Base-by-base conservation (phyloP, 352 stramenopile species). In the Globisporangium apiculatum region DNA sequence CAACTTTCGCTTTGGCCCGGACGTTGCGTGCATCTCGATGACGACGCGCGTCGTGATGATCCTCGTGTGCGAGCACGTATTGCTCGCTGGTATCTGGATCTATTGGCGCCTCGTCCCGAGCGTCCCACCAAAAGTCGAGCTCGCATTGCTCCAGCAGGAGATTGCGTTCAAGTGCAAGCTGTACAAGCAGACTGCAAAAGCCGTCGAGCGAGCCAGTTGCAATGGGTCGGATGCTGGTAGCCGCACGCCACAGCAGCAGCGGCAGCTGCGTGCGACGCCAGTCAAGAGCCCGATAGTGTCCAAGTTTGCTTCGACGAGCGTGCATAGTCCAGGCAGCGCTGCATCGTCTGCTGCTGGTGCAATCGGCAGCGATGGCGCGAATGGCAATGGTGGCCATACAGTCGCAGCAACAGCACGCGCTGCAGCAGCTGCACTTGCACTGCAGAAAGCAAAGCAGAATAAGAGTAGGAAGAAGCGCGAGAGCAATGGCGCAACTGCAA, bases 21-120 rank as follows among this genome's bases (percentile, higher is more conserved):
- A 89, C 58, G 88, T 92, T 46, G 57, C 71, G 17, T 92, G 83
- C 66, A 86, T 88, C 63, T 86, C 79, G 9, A 66, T 91, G 48
- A 90, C 83, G 41, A 77, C 70, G 12, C 83, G 83, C 45, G 78
- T 93, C 63, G 71, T 93, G 40, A 83, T 93, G 77, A 83, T 93
- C 43, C 70, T 93, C 36, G 72, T 93, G 45, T 75, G 67, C 50
- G 83, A 93, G 59, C 80, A 93, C 52, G 36, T 81, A 3, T 61
- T 82, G 41, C 68, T 91, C 48, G 61, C 76, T 17, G 24, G 68
- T 51, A 79, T 89, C 50, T 92, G 76, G 74, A 62, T 66, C 1
- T 92, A 87, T 54, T 92, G 82, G 82, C 80, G 76, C 47, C 65
- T 85, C 46, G 66, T 79, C 42, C 74, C 67, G 51, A 88, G 75